These are phyloP conservation scores for Dioscorea dumetorum DNA, from an alignment of 106 monocot species.

Conservation along the genomic window DNA sequence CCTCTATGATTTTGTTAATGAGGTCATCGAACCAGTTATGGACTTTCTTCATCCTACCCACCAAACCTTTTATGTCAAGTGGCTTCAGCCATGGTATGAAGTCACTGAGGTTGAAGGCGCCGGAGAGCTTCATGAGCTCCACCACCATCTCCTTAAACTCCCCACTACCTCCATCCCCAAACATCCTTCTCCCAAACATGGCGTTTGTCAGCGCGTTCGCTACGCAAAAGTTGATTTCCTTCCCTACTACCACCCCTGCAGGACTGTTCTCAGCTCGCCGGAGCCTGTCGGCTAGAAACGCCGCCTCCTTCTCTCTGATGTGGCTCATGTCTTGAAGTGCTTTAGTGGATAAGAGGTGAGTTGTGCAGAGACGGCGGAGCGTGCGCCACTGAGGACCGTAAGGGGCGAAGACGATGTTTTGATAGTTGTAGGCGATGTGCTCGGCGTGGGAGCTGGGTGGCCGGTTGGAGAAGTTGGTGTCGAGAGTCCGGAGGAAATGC, in stretches of 20 bases:
- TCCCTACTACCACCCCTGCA: constrained; percentile 16
- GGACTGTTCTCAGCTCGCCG: no score
- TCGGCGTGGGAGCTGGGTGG: constrained; percentile 44
- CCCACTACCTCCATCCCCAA: constrained; percentile 21
- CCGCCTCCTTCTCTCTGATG: constrained; percentile 20
- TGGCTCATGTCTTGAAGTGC: constrained; percentile 37
- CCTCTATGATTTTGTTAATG: constrained; percentile 20
- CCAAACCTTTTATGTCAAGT: constrained; percentile 32
- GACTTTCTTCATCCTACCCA: constrained; percentile 38
- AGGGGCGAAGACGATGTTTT: constrained; percentile 41
- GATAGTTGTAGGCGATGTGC: constrained; percentile 46
- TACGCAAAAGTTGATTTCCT: constrained; percentile 25
- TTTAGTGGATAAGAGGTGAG: constrained; percentile 41
- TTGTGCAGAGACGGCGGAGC: constrained; percentile 30
- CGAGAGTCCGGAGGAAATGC: constrained; percentile 29
- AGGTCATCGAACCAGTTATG: constrained; percentile 25
- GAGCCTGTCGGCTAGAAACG: background rate
- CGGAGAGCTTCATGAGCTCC: constrained; percentile 43
- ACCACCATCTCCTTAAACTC: constrained; percentile 48
- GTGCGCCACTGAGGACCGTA: constrained; percentile 48
- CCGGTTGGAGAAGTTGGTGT: constrained; percentile 44
- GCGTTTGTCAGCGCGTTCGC: constrained; percentile 37
- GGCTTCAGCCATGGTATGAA: constrained; percentile 33
- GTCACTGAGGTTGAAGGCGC: constrained; percentile 38
- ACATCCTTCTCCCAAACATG: constrained; percentile 25